phyloP scores from a whole-genome alignment of 345 rosid genomes.

The Raphanus raphanistrum region DNA sequence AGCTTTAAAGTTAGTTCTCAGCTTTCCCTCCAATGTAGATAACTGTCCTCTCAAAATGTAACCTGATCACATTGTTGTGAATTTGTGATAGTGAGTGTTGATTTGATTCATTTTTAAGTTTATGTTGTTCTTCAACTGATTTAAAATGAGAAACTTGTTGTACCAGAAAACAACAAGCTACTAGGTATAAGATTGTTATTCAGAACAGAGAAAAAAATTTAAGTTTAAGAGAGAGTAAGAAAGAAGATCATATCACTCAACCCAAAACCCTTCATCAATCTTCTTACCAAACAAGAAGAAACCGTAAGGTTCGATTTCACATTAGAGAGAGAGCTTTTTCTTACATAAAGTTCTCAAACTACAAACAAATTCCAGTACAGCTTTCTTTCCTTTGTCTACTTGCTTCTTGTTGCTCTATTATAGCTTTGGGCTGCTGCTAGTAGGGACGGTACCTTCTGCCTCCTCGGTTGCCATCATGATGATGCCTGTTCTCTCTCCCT shows the following conservation, averaged over 20 bases:
- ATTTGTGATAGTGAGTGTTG: not conserved
- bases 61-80: not conserved
- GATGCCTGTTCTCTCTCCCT: conserved; percentile 56
- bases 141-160: too few relatives aligned
- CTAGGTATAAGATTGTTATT: not conserved
- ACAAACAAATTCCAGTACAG: conserved; percentile 29
- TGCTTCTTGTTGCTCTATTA: too few relatives aligned
- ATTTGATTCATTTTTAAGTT: conserved; percentile 21
- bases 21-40: conserved; percentile 3
- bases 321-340: not conserved
- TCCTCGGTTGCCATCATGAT: conserved; percentile 65
- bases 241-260: not conserved
- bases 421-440: conserved; percentile 32
- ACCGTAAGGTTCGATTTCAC: not conserved
- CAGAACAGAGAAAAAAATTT: not conserved
- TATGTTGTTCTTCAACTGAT: not conserved
- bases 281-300: too few relatives aligned
- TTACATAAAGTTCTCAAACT: conserved; percentile 2
- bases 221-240: conserved; percentile 13
- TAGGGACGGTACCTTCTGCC: conserved; percentile 87
- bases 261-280: not conserved
- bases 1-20: too few relatives aligned
- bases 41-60: not conserved
- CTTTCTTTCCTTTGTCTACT: too few relatives aligned
- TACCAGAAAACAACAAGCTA: too few relatives aligned